Evolutionary conservation across 352 stramenopile genomes (phyloP), one percentile per base, ranked within the genome.

Genomic region (Pythium periplocum): DNA sequence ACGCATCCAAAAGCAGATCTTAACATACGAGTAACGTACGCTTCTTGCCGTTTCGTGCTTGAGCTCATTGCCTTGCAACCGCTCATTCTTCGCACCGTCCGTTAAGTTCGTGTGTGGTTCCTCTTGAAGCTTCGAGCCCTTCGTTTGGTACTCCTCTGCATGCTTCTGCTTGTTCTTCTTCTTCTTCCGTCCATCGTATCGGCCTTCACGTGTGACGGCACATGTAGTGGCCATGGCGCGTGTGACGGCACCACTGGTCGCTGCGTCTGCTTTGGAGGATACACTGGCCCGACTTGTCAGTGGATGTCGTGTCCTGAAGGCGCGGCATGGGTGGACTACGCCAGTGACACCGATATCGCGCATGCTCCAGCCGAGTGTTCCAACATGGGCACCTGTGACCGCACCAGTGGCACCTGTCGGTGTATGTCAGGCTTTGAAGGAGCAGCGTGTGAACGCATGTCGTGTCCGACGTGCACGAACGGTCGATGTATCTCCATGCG

Each of bases 281-380:
- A 78, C 64, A 76, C 75, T 40, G 89, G 87, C 45, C 64, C 68
- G 9, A 83, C 82, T 0, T 93, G 83, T 58, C 72, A 74, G 39
- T 69, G 59, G 0, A 64, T 55, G 53, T 59, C 69, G 31, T 91
- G 81, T 60, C 78, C 78, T 2, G 66, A 68, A 37, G 73, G 55
- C 6, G 48, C 54, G 6, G 76, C 82, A 2, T 93, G 78, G 83
- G 69, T 66, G 9, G 83, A 91, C 71, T 82, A 78, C 57, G 70
- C 83, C 17, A 75, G 44, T n/a, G 62, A 43, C 35, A 57, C 56
- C 2, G 72, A 89, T 56, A 69, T 57, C 36, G 90, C 88, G 9
- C 91, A 98, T 61, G 75, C 72, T 43, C 60, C 73, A 35, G 76
- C 69, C 8, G 90, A 97, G 57, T 98, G 90, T 57, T 88, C 75